These are phyloP conservation scores for Mimosa bimucronata DNA, from an alignment of 306 rosid species.

Conservation along the genomic window DNA sequence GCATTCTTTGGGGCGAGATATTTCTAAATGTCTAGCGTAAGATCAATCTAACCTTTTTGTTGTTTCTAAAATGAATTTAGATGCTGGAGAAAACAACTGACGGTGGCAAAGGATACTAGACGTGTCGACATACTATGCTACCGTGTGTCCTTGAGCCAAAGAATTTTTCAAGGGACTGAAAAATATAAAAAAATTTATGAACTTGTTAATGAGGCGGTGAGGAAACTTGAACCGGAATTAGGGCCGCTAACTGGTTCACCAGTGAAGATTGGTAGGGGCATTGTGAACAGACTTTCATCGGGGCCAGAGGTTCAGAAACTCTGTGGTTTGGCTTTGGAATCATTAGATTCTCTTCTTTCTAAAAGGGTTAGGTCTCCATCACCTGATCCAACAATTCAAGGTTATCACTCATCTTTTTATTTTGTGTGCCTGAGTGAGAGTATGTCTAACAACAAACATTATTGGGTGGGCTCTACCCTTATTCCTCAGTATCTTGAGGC, in stretches of 20 bases:
- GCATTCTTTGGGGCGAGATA: conserved; percentile 20
- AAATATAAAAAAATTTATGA: conserved; percentile 61
- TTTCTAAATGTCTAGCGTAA: conserved; percentile 18
- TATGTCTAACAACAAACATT: background rate
- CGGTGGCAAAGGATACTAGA: conserved; percentile 82
- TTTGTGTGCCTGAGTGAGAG: background rate
- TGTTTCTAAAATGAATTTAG: conserved; percentile 48
- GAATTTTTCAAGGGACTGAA: conserved; percentile 79
- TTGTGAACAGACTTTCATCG: conserved; percentile 96
- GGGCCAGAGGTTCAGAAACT: conserved; percentile 96
- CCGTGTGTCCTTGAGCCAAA: conserved; percentile 89
- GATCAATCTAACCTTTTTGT: conserved; percentile 42
- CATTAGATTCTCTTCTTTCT: conserved; percentile 64
- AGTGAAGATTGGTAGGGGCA: conserved; percentile 90
- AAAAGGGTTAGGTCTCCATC: conserved; percentile 37
- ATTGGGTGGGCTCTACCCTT: background rate
- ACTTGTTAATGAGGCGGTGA: conserved; percentile 71
- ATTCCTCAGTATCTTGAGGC: background rate
- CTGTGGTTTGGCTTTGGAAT: conserved; percentile 80
- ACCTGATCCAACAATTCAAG: conserved; percentile 54
- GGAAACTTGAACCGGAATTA: conserved; percentile 87
- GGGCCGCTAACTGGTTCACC: conserved; percentile 84
- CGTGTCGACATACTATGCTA: conserved; percentile 92
- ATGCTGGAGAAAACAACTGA: conserved; percentile 87
- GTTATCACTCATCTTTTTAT: conserved; percentile 39